Evolutionary conservation across 768 basidiomycete genomes (phyloP).

Genomic region (Podaxis sp.): DNA sequence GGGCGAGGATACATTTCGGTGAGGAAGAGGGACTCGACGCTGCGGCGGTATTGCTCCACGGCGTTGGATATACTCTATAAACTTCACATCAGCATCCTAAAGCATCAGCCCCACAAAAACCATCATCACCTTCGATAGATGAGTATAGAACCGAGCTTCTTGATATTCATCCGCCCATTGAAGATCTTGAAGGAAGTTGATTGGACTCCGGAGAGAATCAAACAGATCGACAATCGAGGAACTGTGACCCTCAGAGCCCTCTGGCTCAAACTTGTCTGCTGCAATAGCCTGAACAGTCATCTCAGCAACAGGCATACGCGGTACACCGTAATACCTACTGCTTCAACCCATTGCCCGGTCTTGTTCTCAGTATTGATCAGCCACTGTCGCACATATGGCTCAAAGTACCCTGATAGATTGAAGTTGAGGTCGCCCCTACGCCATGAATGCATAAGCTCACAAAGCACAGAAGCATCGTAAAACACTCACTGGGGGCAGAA

Average conservation of each 20-base stretch:
- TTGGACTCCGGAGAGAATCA: slow-evolving; percentile 88
- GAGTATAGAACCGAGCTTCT: slow-evolving; percentile 87
- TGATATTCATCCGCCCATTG: slow-evolving; percentile 93
- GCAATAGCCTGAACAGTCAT: slow-evolving; percentile 54
- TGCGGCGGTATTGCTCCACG: slow-evolving; percentile 88
- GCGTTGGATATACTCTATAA: slow-evolving; percentile 85
- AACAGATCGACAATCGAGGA: slow-evolving; percentile 98
- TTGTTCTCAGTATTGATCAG: slow-evolving; percentile 84
- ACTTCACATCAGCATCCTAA: neutral
- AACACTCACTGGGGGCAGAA: slow-evolving; percentile 74
- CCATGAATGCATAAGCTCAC: neutral
- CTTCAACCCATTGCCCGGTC: slow-evolving; percentile 92
- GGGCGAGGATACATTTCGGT: slow-evolving; percentile 90
- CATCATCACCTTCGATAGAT: slow-evolving; percentile 72
- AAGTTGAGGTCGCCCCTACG: slow-evolving; percentile 59
- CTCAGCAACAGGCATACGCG: neutral
- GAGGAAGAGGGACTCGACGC: slow-evolving; percentile 87
- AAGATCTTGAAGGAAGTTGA: slow-evolving; percentile 83
- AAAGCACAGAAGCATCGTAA: neutral
- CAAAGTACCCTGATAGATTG: slow-evolving; percentile 76
- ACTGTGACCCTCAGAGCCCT: slow-evolving; percentile 81
- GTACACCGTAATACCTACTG: slow-evolving; percentile 49
- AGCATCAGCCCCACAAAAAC: neutral
- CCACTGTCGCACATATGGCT: slow-evolving; percentile 88
- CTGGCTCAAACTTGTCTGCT: slow-evolving; percentile 81